Base-by-base conservation (phyloP, 164 flowering plant species). In the Annona squamosa region DNA sequence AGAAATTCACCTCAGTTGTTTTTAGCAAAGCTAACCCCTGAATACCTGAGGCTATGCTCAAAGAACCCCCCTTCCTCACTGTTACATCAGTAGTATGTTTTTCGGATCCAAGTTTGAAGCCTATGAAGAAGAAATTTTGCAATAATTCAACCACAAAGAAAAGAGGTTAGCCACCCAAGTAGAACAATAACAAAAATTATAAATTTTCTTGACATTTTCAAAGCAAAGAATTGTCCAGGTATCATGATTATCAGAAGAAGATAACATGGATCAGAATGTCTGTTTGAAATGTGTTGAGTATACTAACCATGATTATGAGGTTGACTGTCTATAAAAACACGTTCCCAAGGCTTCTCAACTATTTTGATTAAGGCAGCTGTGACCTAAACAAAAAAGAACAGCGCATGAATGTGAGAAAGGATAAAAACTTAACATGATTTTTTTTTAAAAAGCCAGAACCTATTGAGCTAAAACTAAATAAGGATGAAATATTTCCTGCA, bases 301-400 rank as follows among this genome's bases (percentile, higher is more conserved):
- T 17, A 79, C 93, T 76, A 73, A 96, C 99, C 99, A 86, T 93
- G 99, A 18, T 85, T 37, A 77, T 96, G 99, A 37, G 83, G 91
- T 79, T 90, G 87, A 59, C 90, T 93, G 81, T 86, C 83, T 18
- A 91, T 66, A 66, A 10, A 5, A 26, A 87, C 81, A 44, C 98
- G 97, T 78, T 91, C 97, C 99, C 99, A 96, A 69, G 98, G 97
- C 86, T 91, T 96, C 77, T 96, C 99, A 70, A 85, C 89, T 70
- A 96, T 84, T 66, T 80, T 89, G 76, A 96, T 77, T 19, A 91
- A 83, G 9, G 95, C 93, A 80, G 88, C 18, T 64, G 88, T 80
- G 48, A 96, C 99, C 98, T 96, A 73, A 48, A 18, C 63, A 70
- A 13, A 48, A 10, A 16, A 41, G 37, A 9, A 10, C 26, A 63